Evolutionary conservation across 345 rosid genomes (phyloP).

Genomic region (Citrus glauca): DNA sequence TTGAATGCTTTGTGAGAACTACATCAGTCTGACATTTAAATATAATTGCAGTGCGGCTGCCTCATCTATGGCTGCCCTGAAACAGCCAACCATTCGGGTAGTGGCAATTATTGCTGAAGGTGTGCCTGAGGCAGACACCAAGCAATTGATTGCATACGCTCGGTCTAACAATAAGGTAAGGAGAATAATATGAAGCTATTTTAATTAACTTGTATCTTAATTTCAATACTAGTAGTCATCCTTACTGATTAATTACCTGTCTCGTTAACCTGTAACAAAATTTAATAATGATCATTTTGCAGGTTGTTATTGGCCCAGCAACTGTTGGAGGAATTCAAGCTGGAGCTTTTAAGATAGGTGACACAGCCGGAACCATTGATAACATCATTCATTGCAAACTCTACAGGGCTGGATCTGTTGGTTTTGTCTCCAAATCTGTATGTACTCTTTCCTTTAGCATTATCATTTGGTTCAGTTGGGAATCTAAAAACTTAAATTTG

Average conservation of each 20-base stretch:
- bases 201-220: not conserved
- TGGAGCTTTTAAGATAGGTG: constrained; percentile 98
- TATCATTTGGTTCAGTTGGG: not conserved
- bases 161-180: constrained; percentile 89
- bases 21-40: constrained; percentile 1
- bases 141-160: constrained; percentile 87
- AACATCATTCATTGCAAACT: constrained; percentile 88
- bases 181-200: constrained; percentile 1
- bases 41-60: constrained; percentile 78
- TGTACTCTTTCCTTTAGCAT: constrained; percentile 20
- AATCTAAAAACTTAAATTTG: not conserved
- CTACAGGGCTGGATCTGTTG: constrained; percentile 97
- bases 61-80: constrained; percentile 93
- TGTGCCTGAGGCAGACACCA: constrained; percentile 95
- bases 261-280: not conserved
- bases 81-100: constrained; percentile 90
- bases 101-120: constrained; percentile 99
- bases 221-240: not conserved
- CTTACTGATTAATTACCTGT: not conserved
- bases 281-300: constrained; percentile 22
- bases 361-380: constrained; percentile 98
- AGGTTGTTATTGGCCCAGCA: constrained; percentile 99
- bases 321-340: constrained; percentile 98
- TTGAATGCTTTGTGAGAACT: constrained; percentile 10
- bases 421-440: constrained; percentile 98